A percentile compares a stretch with the other conserved stretches of the same genome.
Conservation (phyloP, 2,329 filamentous ascomycete genomes). For the Phoma herbarum region DNA sequence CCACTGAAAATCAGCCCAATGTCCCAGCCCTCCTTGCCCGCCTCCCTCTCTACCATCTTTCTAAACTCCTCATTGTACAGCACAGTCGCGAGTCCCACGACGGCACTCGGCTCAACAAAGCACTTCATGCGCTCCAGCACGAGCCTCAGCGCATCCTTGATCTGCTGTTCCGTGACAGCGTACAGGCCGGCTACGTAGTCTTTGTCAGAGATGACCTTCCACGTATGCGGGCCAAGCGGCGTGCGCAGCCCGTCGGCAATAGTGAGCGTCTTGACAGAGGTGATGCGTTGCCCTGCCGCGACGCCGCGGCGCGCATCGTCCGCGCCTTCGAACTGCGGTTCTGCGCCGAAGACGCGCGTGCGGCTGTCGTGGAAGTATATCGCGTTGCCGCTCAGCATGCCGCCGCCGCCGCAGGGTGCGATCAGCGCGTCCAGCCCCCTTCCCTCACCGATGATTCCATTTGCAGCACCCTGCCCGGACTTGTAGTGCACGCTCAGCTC, state of each 20-base stretch:
- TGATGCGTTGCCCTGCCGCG: conserved; percentile 69
- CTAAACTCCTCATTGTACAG: conserved; percentile 86
- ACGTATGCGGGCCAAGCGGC: conserved; percentile 78
- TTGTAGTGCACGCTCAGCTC: conserved; percentile 23
- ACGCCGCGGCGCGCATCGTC: conserved; percentile 83
- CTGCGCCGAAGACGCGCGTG: conserved; percentile 83
- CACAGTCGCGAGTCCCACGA: conserved; percentile 82
- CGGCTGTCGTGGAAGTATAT: conserved; percentile 76
- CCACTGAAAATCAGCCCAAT: conserved; percentile 68
- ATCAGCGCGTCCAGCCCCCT: conserved; percentile 65
- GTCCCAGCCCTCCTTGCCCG: conserved; percentile 77
- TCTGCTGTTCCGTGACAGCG: conserved; percentile 82
- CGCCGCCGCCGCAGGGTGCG: conserved; percentile 85
- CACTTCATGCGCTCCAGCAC: conserved; percentile 90
- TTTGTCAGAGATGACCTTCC: conserved; percentile 76
- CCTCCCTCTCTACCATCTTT: conserved; percentile 72
- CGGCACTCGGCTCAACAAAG: conserved; percentile 87
- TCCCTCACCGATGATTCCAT: neutral
- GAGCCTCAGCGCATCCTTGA: conserved; percentile 76
- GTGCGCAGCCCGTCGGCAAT: conserved; percentile 90
- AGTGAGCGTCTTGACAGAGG: conserved; percentile 76
- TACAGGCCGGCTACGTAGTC: conserved; percentile 75
- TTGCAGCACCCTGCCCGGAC: neutral
- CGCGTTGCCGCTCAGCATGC: conserved; percentile 84
- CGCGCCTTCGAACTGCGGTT: conserved; percentile 82